Percentiles rank a stretch among this genome's conserved stretches.
Evolutionary conservation across 2,329 filamentous ascomycete genomes (phyloP).

Genomic region (Laburnicola sp.): DNA sequence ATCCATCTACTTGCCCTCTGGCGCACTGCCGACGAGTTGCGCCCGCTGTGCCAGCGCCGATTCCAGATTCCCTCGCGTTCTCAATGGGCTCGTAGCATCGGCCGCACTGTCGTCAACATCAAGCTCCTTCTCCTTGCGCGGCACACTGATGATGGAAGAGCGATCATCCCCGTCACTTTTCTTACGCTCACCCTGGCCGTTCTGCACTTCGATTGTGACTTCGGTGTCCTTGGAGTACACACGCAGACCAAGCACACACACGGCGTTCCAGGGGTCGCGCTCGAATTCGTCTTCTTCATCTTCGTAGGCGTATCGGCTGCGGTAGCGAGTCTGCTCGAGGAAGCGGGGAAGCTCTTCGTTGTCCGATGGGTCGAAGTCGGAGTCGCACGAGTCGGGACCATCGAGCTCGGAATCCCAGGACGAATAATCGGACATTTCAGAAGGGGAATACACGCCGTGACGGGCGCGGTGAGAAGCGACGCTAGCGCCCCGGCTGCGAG

Average conservation of each 20-base stretch:
- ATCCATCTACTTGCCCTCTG: slow-evolving; percentile 34
- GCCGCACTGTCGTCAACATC: slow-evolving; percentile 48
- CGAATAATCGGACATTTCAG: slow-evolving; percentile 42
- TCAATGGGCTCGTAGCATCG: slow-evolving; percentile 44
- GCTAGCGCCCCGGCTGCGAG: slow-evolving; percentile 31
- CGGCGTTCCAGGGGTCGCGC: slow-evolving; percentile 62
- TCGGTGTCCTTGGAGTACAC: slow-evolving; percentile 59
- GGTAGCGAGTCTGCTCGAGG: slow-evolving; percentile 18
- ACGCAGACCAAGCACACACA: slow-evolving; percentile 62
- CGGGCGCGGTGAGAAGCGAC: slow-evolving; percentile 37
- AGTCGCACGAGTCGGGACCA: slow-evolving; percentile 36
- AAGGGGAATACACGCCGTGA: slow-evolving; percentile 32
- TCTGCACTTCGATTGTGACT: slow-evolving; percentile 58
- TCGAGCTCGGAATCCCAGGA: slow-evolving; percentile 49
- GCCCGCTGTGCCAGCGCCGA: slow-evolving; percentile 28
- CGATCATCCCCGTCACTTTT: slow-evolving; percentile 31
- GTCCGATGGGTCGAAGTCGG: slow-evolving; percentile 25
- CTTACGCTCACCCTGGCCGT: slow-evolving; percentile 32
- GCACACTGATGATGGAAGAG: slow-evolving; percentile 29
- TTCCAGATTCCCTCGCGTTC: slow-evolving; percentile 35
- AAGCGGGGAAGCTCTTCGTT: slow-evolving; percentile 27
- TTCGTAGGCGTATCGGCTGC: slow-evolving; percentile 27
- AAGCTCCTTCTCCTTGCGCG: slow-evolving; percentile 38
- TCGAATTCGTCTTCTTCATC: slow-evolving; percentile 51
- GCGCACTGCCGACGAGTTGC: slow-evolving; percentile 31